These are phyloP conservation scores for Ascochyta clinopodiicola DNA, from an alignment of 2,329 filamentous ascomycete genomes.

Conservation along the genomic window DNA sequence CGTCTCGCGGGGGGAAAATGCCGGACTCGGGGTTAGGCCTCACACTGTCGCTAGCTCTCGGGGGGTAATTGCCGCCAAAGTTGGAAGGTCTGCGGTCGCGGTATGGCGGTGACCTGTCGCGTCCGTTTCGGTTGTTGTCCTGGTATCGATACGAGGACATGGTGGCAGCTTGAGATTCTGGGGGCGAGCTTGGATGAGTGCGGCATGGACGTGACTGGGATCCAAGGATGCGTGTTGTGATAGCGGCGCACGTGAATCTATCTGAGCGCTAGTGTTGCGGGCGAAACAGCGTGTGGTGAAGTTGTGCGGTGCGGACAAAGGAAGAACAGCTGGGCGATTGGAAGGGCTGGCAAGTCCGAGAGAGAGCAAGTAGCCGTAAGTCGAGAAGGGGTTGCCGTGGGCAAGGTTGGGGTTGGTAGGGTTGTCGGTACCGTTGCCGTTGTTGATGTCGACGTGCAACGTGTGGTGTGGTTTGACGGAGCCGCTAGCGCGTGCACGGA, in stretches of 20 bases:
- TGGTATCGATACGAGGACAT: slow-evolving; percentile 48
- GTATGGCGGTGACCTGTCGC: slow-evolving; percentile 60
- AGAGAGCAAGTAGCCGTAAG: not conserved
- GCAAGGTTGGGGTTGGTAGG: not conserved
- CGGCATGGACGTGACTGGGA: slow-evolving; percentile 8
- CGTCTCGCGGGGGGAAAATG: slow-evolving; percentile 58
- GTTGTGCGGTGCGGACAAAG: not conserved
- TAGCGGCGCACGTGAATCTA: not conserved
- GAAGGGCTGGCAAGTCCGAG: not conserved
- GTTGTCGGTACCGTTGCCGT: slow-evolving; percentile 1
- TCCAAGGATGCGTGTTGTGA: not conserved
- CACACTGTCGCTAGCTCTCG: slow-evolving; percentile 50
- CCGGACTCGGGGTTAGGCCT: slow-evolving; percentile 39
- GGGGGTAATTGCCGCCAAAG: slow-evolving; percentile 62
- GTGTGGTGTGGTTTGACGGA: slow-evolving; percentile 16
- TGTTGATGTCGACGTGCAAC: slow-evolving; percentile 17
- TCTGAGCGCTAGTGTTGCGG: not conserved
- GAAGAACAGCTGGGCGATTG: not conserved
- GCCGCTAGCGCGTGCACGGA: not conserved
- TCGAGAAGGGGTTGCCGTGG: not conserved
- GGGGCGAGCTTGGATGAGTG: not conserved
- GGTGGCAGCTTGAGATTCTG: slow-evolving; percentile 6
- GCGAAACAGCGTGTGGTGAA: no score
- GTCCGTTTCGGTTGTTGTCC: slow-evolving; percentile 48
- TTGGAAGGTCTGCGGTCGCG: slow-evolving; percentile 71